Base-by-base conservation (phyloP, 2,329 filamentous ascomycete genomes). In the Epichloe scottii region DNA sequence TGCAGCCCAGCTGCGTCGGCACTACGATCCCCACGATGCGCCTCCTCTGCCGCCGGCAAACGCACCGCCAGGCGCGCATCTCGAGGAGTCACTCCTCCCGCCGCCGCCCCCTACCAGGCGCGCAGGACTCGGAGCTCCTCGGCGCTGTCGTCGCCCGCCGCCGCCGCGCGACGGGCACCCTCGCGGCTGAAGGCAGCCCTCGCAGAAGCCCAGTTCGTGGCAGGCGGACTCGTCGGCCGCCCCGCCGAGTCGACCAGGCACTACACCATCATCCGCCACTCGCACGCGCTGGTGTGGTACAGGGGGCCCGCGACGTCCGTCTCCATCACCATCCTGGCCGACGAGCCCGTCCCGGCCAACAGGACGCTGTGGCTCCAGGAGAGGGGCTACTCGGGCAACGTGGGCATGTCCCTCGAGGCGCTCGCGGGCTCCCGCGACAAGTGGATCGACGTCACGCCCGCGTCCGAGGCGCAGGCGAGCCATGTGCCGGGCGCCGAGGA, bases 361-460 rank as follows among this genome's bases (percentile, higher is more conserved):
- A 73, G 84, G 6, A 79, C 77, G 0, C 62, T 87, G 14, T 87
- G 81, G 79, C 67, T 87, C 26, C 84, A 87, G 66, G 75, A 75
- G 53, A 83, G 81, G 56, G 84, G 84, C 2, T 85, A 73, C 67
- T 81, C 79, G 0, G 84, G 84, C 4, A 82, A 82, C 59, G 74
- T 81, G 46, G 84, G 84, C 17, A 84, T 87, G 77, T 73, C 74
- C 6, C 67, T 82, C 30, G 84, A 84, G 60, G 77, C 81, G 0
- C 63, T 86, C 1, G 66, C 86, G 37, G 77, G 81, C 7, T 72
- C 75, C 0, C 78, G 73, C 12, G 71, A 73, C 7, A 72, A 68
- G 57, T 87, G 84, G 84, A 68, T 87, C 12, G 75, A 87, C 52
- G 82, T 87, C 2, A 87, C 84, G 0, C 84, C 84, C 0, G 68